Percentiles rank a stretch among this genome's conserved stretches.
These are phyloP conservation scores for Shiraia bambusicola DNA, from an alignment of 2,329 filamentous ascomycete species.

Conservation along the genomic window DNA sequence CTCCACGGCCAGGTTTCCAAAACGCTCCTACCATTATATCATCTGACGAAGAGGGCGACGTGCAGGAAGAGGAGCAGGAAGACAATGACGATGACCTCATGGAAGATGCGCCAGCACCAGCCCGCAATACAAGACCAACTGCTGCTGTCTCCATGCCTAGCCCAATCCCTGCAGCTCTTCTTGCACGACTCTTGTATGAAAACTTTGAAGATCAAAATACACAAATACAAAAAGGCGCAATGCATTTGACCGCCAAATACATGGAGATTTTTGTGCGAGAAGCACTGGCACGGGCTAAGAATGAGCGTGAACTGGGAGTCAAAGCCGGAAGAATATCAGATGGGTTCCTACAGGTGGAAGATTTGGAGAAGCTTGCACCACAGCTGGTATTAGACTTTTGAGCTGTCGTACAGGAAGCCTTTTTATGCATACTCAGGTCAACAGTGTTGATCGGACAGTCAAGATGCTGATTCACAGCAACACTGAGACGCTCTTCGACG, in stretches of 20 bases:
- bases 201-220: constrained; percentile 62
- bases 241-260: constrained; percentile 76
- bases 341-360: constrained; percentile 80
- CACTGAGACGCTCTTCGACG: too few species aligned
- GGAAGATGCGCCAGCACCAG: constrained; percentile 21
- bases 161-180: constrained; percentile 69
- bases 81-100: constrained; percentile 32
- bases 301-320: constrained; percentile 61
- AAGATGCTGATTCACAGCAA: too few species aligned
- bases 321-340: constrained; percentile 42
- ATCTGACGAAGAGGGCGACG: constrained; percentile 34
- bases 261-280: constrained; percentile 90
- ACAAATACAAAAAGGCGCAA: constrained; percentile 46
- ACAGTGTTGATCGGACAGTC: too few species aligned
- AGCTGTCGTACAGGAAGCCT: constrained; percentile 10
- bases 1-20: constrained; percentile 23
- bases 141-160: constrained; percentile 20
- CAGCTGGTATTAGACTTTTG: constrained; percentile 85
- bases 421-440: neutral
- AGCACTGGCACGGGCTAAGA: constrained; percentile 76
- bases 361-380: constrained; percentile 83
- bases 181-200: constrained; percentile 76
- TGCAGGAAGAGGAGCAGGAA: constrained; percentile 19
- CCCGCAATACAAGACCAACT: constrained; percentile 11
- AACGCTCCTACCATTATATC: constrained; percentile 32